Conservation (phyloP, 2,329 filamentous ascomycete species). For the Alternaria postmessia region DNA sequence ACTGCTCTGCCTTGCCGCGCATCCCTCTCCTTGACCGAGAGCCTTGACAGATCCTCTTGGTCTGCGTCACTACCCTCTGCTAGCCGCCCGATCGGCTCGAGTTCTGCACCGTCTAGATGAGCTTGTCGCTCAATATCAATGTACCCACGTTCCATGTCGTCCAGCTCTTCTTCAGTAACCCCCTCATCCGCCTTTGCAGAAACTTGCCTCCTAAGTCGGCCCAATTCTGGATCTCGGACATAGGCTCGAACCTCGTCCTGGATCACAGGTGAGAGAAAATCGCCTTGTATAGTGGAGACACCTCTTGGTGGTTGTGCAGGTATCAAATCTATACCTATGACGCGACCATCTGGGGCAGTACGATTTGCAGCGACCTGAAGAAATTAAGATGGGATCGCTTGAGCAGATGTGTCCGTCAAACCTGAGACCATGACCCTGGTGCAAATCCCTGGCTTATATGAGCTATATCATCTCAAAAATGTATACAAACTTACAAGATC, state of each 20-base stretch:
- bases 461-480: slow-evolving; percentile 17
- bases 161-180: slow-evolving; percentile 51
- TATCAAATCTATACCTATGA: slow-evolving; percentile 93
- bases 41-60: slow-evolving; percentile 34
- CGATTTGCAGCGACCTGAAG: slow-evolving; percentile 78
- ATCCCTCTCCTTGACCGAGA: slow-evolving; percentile 47
- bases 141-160: slow-evolving; percentile 63
- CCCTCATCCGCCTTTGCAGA: slow-evolving; percentile 36
- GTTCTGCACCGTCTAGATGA: slow-evolving; percentile 42
- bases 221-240: slow-evolving; percentile 70
- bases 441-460: slow-evolving; percentile 71
- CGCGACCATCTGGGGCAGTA: slow-evolving; percentile 77
- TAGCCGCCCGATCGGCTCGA: slow-evolving; percentile 25
- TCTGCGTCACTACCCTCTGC: slow-evolving; percentile 25
- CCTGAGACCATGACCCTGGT: slow-evolving; percentile 69
- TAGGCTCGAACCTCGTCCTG: slow-evolving; percentile 79
- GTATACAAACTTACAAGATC: slow-evolving; percentile 70
- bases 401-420: slow-evolving; percentile 30
- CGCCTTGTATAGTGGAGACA: slow-evolving; percentile 93
- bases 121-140: slow-evolving; percentile 69
- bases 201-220: slow-evolving; percentile 56
- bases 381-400: slow-evolving; percentile 2
- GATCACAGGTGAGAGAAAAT: slow-evolving; percentile 82
- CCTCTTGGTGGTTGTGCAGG: slow-evolving; percentile 89
- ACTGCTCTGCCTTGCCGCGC: slow-evolving; percentile 67